phyloP scores from a whole-genome alignment of 2,329 filamentous ascomycete species.

The Aspergillus sergii region DNA sequence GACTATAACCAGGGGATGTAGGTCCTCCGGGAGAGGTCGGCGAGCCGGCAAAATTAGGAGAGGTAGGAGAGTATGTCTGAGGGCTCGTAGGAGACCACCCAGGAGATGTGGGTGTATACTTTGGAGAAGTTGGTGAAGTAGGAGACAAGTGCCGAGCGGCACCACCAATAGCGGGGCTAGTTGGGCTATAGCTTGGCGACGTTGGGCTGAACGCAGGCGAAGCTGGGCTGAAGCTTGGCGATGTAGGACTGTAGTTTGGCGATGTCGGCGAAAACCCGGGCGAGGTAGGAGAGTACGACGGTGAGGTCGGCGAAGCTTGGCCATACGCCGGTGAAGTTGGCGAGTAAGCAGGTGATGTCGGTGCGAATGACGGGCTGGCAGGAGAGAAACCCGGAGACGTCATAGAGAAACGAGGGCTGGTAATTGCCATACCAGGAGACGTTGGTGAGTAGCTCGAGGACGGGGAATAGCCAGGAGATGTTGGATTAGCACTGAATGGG shows the following conservation, averaged over 20 bases:
- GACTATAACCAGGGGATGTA: constrained; percentile 47
- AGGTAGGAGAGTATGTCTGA: constrained; percentile 54
- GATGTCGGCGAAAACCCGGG: constrained; percentile 61
- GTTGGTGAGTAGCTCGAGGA: constrained; percentile 71
- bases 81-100: constrained; percentile 52
- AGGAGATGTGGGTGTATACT: constrained; percentile 60
- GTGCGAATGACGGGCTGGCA: constrained; percentile 55
- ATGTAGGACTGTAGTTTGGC: constrained; percentile 63
- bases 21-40: constrained; percentile 46
- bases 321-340: constrained; percentile 73
- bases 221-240: constrained; percentile 57
- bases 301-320: constrained; percentile 67
- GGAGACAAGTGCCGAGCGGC: constrained; percentile 45
- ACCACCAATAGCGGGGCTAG: constrained; percentile 51
- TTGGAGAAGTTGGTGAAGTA: constrained; percentile 53
- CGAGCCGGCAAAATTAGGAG: constrained; percentile 50
- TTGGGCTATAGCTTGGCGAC: constrained; percentile 61
- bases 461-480: constrained; percentile 69
- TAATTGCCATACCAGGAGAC: constrained; percentile 65
- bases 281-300: constrained; percentile 57
- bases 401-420: constrained; percentile 56
- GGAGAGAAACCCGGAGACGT: constrained; percentile 59
- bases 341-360: constrained; percentile 68
- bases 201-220: constrained; percentile 59
- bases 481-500: constrained; percentile 73